Conservation (phyloP, 2,329 filamentous ascomycete genomes). For the Diaporthe helianthi region DNA sequence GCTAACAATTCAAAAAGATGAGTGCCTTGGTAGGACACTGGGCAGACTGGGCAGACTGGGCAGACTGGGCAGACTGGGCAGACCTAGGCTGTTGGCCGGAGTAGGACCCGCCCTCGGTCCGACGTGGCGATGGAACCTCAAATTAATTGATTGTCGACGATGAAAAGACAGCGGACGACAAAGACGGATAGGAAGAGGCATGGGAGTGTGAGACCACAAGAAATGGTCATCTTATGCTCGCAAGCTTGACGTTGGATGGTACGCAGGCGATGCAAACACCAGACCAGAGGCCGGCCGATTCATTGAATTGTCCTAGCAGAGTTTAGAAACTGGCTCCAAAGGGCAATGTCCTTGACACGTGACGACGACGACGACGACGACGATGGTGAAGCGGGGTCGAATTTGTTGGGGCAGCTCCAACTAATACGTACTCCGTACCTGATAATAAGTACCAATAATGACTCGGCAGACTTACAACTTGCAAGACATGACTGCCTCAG, state of each 20-base stretch:
- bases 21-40: too few species aligned
- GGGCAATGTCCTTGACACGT: background rate
- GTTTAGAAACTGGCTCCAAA: background rate
- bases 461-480: background rate
- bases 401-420: conserved; percentile 10
- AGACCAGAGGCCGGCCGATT: background rate
- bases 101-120: conserved; percentile 13
- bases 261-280: background rate
- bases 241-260: background rate
- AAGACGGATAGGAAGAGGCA: background rate
- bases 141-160: conserved; percentile 1
- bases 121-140: conserved; percentile 19
- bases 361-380: background rate
- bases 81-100: background rate
- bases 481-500: background rate
- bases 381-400: background rate
- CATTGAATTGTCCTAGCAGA: background rate
- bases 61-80: too few species aligned
- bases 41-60: too few species aligned
- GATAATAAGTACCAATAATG: background rate
- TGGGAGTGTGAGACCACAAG: background rate
- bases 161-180: conserved; percentile 1
- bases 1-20: too few species aligned
- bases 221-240: background rate
- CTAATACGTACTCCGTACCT: too few species aligned